Evolutionary conservation across 148 eudicot species (phyloP), one percentile per base, ranked within the genome.

Genomic region (Polygonum maritimum): DNA sequence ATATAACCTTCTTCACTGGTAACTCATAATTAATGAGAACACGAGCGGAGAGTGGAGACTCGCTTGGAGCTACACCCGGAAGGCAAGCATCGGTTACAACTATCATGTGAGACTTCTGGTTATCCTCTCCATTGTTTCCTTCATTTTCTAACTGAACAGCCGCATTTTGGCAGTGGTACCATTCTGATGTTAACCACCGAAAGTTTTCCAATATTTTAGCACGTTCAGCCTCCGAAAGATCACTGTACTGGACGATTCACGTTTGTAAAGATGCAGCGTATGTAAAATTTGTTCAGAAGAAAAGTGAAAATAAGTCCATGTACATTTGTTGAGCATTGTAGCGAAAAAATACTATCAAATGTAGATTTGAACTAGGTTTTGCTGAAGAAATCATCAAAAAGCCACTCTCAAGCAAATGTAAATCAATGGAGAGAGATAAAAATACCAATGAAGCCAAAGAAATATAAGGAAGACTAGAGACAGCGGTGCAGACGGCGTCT

Each of bases 21-120:
- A 95, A 77, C 86, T 92, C 98, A 78, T 90, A 95, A 75, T 95
- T 95, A 75, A 92, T 89, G 76, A 95, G 77, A 79, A 89, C 81
- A 26, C 88, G 89, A 62, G 96, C 91, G 83, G 86, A 80, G 74
- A 92, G 77, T 54, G 90, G 87, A 71, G 88, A 82, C 82, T 95
- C 99, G 36, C 90, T 87, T 7, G 94, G 82, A 52, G 86, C 83
- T 74, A 86, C 77, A 75, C 87, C 82, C 4, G 99, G 99, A 78
- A 92, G 91, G 79, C 99, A 95, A 52, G 88, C 92, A 88, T 94
- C 98, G 2, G 98, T 92, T 45, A 86, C 88, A 70, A 92, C 88
- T 62, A 94, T 76, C 91, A 94, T 76, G 74, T 84, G 91, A 54
- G 96, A 92, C 78, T 88, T 91, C 11, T 49, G 79, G 80, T 81